Conservation (phyloP, 352 stramenopile species). For the Pythium rishiriense region DNA sequence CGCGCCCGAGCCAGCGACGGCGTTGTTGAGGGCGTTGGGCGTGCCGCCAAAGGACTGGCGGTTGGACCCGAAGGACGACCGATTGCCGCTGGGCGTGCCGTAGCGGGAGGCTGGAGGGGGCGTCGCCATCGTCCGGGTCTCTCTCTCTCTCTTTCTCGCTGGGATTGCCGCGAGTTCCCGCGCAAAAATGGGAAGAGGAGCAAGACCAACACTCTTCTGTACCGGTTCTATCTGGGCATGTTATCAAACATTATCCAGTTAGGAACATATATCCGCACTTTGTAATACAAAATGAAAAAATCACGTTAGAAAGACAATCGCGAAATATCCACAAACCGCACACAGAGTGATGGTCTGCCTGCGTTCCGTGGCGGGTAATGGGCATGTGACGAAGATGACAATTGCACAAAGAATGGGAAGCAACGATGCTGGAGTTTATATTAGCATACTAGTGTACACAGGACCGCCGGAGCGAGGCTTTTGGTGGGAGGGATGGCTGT, state of each 20-base stretch:
- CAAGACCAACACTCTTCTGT: slow-evolving; percentile 23
- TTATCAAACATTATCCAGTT: not conserved
- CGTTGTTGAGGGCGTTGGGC: slow-evolving; percentile 17
- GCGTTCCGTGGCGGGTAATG: too few species aligned
- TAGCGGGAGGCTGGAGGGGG: slow-evolving; percentile 21
- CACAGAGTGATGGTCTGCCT: too few species aligned
- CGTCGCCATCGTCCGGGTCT: slow-evolving; percentile 12
- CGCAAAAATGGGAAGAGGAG: slow-evolving; percentile 6
- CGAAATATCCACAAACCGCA: too few species aligned
- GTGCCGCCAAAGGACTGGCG: slow-evolving; percentile 17
- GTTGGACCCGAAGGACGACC: slow-evolving; percentile 15
- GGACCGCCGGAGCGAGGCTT: too few species aligned
- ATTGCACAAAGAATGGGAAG: too few species aligned
- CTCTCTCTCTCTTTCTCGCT: not conserved
- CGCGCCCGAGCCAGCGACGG: slow-evolving; percentile 14
- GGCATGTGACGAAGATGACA: too few species aligned
- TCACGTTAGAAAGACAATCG: too few species aligned
- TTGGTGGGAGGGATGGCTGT: too few species aligned
- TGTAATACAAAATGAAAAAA: too few species aligned
- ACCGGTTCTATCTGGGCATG: not conserved
- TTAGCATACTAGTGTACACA: too few species aligned
- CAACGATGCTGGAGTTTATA: too few species aligned
- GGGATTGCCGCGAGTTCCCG: slow-evolving; percentile 7
- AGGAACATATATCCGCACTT: not conserved
- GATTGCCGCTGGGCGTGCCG: slow-evolving; percentile 8